Percentiles rank a stretch among this genome's conserved stretches.
phyloP scores from a whole-genome alignment of 2,329 filamentous ascomycete genomes.

The Escovopsis weberi region DNA sequence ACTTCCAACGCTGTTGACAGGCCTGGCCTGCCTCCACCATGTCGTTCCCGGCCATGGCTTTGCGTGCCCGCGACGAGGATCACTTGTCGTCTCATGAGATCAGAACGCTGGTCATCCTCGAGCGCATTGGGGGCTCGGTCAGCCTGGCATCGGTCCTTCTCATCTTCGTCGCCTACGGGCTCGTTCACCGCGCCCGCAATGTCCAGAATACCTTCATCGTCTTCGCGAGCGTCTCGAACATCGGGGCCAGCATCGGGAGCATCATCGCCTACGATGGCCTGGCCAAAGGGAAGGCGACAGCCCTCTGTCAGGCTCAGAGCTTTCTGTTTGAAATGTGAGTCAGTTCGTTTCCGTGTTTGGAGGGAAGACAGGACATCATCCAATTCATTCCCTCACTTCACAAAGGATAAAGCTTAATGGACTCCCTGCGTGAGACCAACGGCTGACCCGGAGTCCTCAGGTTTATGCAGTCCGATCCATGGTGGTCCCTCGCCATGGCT shows the following conservation, averaged over 20 bases:
- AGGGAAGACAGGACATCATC: too few relatives aligned
- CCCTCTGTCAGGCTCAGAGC: constrained; percentile 47
- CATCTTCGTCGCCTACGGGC: constrained; percentile 37
- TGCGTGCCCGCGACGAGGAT: constrained; percentile 9
- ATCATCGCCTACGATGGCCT: constrained; percentile 57
- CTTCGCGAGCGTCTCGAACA: constrained; percentile 44
- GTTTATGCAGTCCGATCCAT: constrained; percentile 64
- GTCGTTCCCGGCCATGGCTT: neutral
- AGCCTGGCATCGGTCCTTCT: constrained; percentile 35
- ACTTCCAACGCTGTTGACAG: neutral
- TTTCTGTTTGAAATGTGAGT: constrained; percentile 55
- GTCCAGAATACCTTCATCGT: constrained; percentile 49
- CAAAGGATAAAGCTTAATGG: too few relatives aligned
- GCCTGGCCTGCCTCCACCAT: neutral
- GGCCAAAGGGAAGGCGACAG: constrained; percentile 32
- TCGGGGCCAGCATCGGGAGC: constrained; percentile 49
- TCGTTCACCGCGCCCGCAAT: constrained; percentile 38
- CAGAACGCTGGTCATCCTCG: constrained; percentile 30
- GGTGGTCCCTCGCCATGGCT: constrained; percentile 73
- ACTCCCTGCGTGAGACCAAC: neutral
- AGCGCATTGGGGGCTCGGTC: constrained; percentile 38
- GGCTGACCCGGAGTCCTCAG: constrained; percentile 22
- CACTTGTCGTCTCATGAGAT: constrained; percentile 22
- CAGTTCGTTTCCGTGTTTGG: neutral
- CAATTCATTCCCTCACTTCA: too few relatives aligned